Base-by-base conservation (phyloP, 805 yeast genomes). In the Jamesozyma gamospora region DNA sequence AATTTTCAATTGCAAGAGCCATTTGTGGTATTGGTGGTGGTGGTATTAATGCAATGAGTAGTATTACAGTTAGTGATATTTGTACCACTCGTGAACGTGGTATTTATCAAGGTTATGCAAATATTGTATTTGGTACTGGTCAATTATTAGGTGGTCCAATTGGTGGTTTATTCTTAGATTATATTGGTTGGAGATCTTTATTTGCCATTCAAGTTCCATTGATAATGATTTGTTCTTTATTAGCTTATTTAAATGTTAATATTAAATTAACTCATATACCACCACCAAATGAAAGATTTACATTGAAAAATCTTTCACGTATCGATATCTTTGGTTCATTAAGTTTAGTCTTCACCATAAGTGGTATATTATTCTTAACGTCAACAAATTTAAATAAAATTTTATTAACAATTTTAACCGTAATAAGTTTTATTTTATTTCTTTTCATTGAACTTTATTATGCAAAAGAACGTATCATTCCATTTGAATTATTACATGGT, bases 1-100 rank as follows among this genome's bases (percentile, higher is more conserved):
- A 59, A 36, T 58, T 75, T 58, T 53, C 72, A 51, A 44, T 72
- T 24, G 82, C 82, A 4, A 65, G 85, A 50, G 75, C 84, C 44
- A 67, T 86, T 37, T 78, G 94, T 19, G 96, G 96, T 15, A 71
- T 82, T 41, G 95, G 95, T 11, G 95, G 94, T n/a, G 92, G 94
- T 5, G 95, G 95, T 1, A 72, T 86, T 52, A 75, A 79, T 37
- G 71, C 88, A 0, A 64, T 85, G 48, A 73, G 84, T 14, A 79
- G 94, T 6, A 81, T 86, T 41, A 71, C 87, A 2, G 71, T 81
- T 49, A 75, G 84, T 21, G 95, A 86, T 58, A 65, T 84, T 35
- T 79, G 87, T 21, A 78, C 92, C 0, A 68, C 80, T 36, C 69
- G 88, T 43, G 77, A 82, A 40, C 67, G 96, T 36, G 94, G 94